phyloP scores from a whole-genome alignment of 2,329 filamentous ascomycete genomes.

The Didymellaceae sp. region DNA sequence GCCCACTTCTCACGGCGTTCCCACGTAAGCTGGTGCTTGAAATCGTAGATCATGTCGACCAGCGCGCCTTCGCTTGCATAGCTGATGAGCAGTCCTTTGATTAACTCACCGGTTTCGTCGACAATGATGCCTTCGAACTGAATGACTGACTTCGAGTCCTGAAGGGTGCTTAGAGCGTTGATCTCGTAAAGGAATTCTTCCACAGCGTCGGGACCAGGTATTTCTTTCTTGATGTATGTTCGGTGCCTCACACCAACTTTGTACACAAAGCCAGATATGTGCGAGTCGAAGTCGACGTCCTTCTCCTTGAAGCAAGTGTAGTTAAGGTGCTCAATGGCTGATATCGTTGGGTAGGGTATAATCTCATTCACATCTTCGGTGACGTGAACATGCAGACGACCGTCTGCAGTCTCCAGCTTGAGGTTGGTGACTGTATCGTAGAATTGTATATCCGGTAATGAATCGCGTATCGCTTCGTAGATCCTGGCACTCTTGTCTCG shows the following conservation, averaged over 20 bases:
- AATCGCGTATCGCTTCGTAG: conserved; percentile 92
- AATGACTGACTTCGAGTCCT: conserved; percentile 78
- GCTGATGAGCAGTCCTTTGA: conserved; percentile 89
- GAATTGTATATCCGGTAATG: conserved; percentile 90
- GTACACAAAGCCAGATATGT: conserved; percentile 97
- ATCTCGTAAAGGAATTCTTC: conserved; percentile 98
- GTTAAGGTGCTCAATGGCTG: conserved; percentile 74
- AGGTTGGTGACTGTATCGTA: conserved; percentile 96
- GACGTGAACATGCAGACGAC: conserved; percentile 91
- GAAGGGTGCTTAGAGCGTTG: conserved; percentile 84
- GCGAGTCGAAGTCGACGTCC: conserved; percentile 82
- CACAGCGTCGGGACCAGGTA: conserved; percentile 91
- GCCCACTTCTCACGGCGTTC: conserved; percentile 83
- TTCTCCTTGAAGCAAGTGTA: conserved; percentile 69
- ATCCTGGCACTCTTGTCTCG: conserved; percentile 92
- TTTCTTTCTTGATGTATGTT: conserved; percentile 95
- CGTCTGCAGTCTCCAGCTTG: conserved; percentile 87
- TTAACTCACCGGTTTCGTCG: conserved; percentile 72
- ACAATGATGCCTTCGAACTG: conserved; percentile 86
- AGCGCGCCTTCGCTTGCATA: conserved; percentile 87
- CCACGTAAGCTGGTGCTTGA: conserved; percentile 70
- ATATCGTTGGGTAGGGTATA: conserved; percentile 79
- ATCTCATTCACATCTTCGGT: conserved; percentile 98
- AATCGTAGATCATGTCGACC: conserved; percentile 89
- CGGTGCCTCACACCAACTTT: conserved; percentile 76